Evolutionary conservation across 441 rosid species (phyloP), one percentile per base, ranked within the genome.

Genomic region (Kokia cookei): DNA sequence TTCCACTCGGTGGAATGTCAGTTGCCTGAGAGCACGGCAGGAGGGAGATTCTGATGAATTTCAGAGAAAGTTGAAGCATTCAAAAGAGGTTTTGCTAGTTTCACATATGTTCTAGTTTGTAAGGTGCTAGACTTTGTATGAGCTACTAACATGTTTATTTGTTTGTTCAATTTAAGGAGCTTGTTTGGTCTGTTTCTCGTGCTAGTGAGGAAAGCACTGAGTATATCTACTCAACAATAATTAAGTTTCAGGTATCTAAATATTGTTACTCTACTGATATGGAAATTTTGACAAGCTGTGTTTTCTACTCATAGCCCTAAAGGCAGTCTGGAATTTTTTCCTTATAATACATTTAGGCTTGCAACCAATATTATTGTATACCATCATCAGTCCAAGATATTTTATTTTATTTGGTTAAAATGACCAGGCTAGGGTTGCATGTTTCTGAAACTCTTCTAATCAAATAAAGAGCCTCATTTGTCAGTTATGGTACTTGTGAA

Each of bases 191-290:
- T 73, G 84, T 93, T 66, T 91, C 96, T 78, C 84, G 77, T 79
- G 93, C 97, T 73, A 96, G 97, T 65, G 91, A 89, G 82, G 99
- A 96, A 81, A 91, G 97, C 90, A 96, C 97, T 10, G 97, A 87
- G 78, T 84, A 80, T 80, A 91, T 96, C 84, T 91, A 87, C 82
- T 93, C 96, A 50, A 82, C 97, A 73, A 83, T 92, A 71, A 82
- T 89, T 71, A 93, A 90, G 79, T 96, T 96, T 76, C 99, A 93
- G 97, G 99, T 96, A 80, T 76, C 53, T 71, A 24, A 60, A 72
- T 60, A 17, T 70, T 59, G 58, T 67, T 27, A 48, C 43, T 15
- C 71, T 15, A n/a, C 26, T 43, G 19, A 63, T 22, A 43, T 65
- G 35, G 11, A 65, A 22, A 26, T 12, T 65, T 65, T 45, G 17